A percentile compares a stretch with the other conserved stretches of the same genome.
Conservation (phyloP, 176 grass and related monocot species). For the Aegilops tauschii region DNA sequence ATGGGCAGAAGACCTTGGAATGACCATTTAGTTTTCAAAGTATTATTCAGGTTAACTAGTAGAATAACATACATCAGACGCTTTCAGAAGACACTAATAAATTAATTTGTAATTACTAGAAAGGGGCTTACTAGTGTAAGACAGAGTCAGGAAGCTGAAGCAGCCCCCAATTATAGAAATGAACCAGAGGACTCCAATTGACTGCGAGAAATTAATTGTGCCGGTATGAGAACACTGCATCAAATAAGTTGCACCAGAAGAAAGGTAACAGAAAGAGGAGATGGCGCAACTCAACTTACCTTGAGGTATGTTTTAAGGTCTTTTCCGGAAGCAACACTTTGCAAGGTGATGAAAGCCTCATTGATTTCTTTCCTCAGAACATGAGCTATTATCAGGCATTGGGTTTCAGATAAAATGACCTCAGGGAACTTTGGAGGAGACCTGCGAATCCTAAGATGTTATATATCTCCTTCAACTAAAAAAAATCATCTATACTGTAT, state of each 20-base stretch:
- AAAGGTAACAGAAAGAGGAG: background rate
- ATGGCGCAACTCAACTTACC: constrained; percentile 22
- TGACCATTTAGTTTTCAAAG: background rate
- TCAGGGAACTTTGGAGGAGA: constrained; percentile 79
- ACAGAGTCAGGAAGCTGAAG: constrained; percentile 88
- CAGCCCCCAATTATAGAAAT: constrained; percentile 75
- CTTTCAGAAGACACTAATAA: background rate
- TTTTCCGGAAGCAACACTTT: constrained; percentile 70
- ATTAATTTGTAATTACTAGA: background rate
- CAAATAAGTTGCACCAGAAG: background rate
- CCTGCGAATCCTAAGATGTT: constrained; percentile 29
- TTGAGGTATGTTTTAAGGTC: constrained; percentile 63
- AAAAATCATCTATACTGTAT: background rate
- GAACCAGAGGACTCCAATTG: constrained; percentile 63
- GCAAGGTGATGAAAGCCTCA: constrained; percentile 74
- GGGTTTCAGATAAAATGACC: constrained; percentile 57
- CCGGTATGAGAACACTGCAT: background rate
- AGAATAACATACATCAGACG: background rate
- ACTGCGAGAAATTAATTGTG: constrained; percentile 34
- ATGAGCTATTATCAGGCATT: constrained; percentile 49
- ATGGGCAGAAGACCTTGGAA: background rate
- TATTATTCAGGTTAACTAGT: background rate
- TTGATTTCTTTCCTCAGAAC: constrained; percentile 69
- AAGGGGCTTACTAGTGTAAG: constrained; percentile 58
- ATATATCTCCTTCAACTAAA: background rate